Conservation (phyloP, 441 rosid species). For the Populus hybrid region DNA sequence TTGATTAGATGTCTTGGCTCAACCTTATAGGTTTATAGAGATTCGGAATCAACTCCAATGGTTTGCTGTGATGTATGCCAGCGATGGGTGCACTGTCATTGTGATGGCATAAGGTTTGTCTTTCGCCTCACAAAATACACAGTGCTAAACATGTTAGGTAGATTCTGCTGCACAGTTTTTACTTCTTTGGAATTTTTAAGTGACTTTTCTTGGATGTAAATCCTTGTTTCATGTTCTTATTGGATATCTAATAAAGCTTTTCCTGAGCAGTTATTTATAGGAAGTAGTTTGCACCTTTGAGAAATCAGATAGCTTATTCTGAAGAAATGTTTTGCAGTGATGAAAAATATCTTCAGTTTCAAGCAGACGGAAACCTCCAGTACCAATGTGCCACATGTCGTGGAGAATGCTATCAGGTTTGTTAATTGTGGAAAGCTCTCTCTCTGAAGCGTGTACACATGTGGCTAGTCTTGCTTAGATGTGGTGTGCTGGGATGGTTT, state of each 20-base stretch:
- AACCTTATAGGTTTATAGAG: slow-evolving; percentile 78
- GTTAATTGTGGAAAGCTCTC: slow-evolving; percentile 9
- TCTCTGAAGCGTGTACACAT: background rate
- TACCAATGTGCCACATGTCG: slow-evolving; percentile 95
- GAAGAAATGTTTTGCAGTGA: slow-evolving; percentile 59
- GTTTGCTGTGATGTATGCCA: slow-evolving; percentile 99
- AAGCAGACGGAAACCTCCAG: slow-evolving; percentile 91
- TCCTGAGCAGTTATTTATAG: background rate
- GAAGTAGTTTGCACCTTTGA: background rate
- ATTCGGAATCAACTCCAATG: slow-evolving; percentile 98
- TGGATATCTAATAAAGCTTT: background rate
- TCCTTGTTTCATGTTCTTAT: background rate
- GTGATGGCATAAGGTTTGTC: slow-evolving; percentile 92
- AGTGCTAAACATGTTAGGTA: background rate
- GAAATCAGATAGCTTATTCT: slow-evolving; percentile 14
- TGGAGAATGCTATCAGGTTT: slow-evolving; percentile 96
- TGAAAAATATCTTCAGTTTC: slow-evolving; percentile 85
- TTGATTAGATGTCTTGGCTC: background rate
- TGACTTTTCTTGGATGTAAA: background rate
- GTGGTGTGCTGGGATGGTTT: background rate
- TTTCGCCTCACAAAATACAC: background rate
- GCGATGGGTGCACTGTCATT: slow-evolving; percentile 96
- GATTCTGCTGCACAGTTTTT: background rate
- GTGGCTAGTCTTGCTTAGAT: background rate
- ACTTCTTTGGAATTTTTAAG: background rate